Percentiles rank a stretch among this genome's conserved stretches.
These are phyloP conservation scores for Withania somnifera DNA, from an alignment of 305 asterid genomes.

Conservation along the genomic window DNA sequence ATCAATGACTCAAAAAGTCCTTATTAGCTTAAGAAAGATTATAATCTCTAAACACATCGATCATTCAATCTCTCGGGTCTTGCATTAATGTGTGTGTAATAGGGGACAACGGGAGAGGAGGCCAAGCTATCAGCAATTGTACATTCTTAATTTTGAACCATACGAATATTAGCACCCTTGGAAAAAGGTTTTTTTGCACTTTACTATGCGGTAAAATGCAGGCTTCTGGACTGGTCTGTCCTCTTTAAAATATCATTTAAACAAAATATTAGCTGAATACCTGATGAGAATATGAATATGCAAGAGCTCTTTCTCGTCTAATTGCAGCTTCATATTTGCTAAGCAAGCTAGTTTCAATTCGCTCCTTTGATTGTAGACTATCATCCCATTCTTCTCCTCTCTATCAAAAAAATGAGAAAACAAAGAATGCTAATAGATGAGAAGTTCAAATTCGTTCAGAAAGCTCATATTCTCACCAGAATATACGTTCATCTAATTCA, in stretches of 20 bases:
- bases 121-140: not conserved
- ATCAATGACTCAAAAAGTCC: not conserved
- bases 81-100: not conserved
- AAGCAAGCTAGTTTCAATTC: conserved; percentile 66
- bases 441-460: not conserved
- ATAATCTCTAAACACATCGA: not conserved
- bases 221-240: no score
- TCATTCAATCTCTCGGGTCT: not conserved
- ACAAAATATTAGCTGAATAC: conserved; percentile 23
- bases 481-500: not conserved
- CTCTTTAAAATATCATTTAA: no score
- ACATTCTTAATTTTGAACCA: no score
- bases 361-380: conserved; percentile 72
- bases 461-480: not conserved
- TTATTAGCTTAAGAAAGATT: not conserved
- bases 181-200: no score
- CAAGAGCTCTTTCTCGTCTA: conserved; percentile 93
- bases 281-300: conserved; percentile 95
- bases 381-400: conserved; percentile 90
- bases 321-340: conserved; percentile 79
- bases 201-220: no score
- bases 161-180: no score
- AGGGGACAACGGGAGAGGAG: not conserved
- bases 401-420: conserved; percentile 15
- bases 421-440: not conserved